phyloP scores from a whole-genome alignment of 208 protist genomes.

The Acanthamoeba royreba region DNA sequence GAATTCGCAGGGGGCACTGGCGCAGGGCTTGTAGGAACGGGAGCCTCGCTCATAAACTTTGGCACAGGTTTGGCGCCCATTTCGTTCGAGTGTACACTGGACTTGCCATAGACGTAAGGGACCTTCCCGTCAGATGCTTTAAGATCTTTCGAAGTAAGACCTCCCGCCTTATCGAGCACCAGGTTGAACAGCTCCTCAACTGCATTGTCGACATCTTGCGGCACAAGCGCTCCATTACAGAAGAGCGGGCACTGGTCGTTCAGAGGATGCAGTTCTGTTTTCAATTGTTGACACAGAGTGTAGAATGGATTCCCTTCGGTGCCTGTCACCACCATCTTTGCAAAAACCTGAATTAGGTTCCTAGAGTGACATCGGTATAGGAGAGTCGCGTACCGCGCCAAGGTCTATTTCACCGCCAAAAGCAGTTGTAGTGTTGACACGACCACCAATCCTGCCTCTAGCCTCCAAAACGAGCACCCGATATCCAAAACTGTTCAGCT shows the following conservation, averaged over 20 bases:
- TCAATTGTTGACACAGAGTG: not conserved
- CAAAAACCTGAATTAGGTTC: no score
- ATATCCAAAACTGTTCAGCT: conserved; percentile 9
- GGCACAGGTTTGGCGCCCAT: no score
- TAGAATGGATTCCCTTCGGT: conserved; percentile 4
- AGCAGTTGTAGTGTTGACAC: not conserved
- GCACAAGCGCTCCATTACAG: not conserved
- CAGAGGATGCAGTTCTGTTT: not conserved
- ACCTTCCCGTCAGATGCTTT: not conserved
- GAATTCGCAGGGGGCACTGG: no score
- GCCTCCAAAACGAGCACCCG: conserved; percentile 40
- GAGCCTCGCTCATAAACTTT: no score
- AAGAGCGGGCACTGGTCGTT: not conserved
- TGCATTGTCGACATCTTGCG: not conserved
- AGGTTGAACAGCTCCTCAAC: conserved; percentile 25
- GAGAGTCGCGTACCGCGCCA: conserved; percentile 25
- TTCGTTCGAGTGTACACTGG: not conserved
- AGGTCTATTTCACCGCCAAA: conserved; percentile 14
- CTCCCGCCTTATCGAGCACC: not conserved
- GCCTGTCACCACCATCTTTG: conserved; percentile 14
- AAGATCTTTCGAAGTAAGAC: not conserved
- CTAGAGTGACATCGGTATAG: no score
- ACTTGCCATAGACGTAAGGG: not conserved
- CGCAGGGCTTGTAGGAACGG: no score
- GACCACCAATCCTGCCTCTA: conserved; percentile 16